Percentiles rank a stretch among this genome's conserved stretches.
phyloP scores from a whole-genome alignment of 2,329 filamentous ascomycete genomes.

The Paraconiothyrium brasiliense region DNA sequence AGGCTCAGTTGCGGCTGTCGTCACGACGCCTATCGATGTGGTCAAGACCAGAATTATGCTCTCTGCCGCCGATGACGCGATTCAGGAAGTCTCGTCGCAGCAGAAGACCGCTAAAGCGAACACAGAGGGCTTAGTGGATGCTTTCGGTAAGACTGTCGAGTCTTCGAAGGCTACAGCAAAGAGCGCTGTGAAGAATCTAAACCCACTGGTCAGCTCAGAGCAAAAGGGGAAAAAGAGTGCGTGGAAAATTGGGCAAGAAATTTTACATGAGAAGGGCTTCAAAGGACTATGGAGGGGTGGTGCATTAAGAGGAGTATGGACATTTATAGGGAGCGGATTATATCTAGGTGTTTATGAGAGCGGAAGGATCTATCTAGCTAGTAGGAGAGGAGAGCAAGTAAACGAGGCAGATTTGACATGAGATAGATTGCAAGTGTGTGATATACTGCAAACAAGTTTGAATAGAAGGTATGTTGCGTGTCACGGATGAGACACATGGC shows the following conservation, averaged over 20 bases:
- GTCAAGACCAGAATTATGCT: constrained; percentile 93
- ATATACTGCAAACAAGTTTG: no score
- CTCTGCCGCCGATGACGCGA: constrained; percentile 48
- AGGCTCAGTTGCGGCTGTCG: constrained; percentile 76
- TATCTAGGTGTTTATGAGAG: constrained; percentile 90
- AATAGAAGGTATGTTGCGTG: no score
- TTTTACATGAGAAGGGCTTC: constrained; percentile 73
- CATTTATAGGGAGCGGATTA: constrained; percentile 80
- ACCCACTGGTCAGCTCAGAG: constrained; percentile 35
- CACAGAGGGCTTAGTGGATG: constrained; percentile 46
- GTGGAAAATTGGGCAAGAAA: constrained; percentile 69
- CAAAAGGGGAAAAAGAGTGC: constrained; percentile 50
- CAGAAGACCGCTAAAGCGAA: constrained; percentile 23
- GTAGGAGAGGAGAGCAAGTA: constrained; percentile 53
- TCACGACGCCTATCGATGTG: constrained; percentile 91
- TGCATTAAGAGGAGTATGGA: constrained; percentile 78
- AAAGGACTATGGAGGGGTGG: constrained; percentile 82
- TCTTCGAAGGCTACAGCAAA: constrained; percentile 40
- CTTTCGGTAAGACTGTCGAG: constrained; percentile 52
- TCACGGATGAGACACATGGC: no score
- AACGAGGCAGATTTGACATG: constrained; percentile 44
- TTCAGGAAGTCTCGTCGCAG: constrained; percentile 23
- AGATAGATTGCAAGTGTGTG: constrained; percentile 8
- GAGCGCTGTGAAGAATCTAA: constrained; percentile 41
- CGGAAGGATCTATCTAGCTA: constrained; percentile 66